Evolutionary conservation across 1,284 basidiomycete species (phyloP).

Genomic region (Leccinum variabile): DNA sequence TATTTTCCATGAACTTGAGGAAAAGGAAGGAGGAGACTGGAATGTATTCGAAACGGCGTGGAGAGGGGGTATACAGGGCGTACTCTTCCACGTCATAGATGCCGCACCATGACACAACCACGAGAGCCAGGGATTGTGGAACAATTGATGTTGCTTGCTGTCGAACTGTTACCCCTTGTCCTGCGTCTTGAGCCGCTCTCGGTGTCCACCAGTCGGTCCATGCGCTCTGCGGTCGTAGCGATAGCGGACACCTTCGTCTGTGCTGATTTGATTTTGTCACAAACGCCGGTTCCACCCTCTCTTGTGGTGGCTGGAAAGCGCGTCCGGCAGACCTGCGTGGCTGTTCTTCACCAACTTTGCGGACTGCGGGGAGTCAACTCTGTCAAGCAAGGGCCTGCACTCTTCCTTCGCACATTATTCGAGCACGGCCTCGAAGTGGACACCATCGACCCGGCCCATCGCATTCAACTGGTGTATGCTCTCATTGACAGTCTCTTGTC

Average conservation of each 20-base stretch:
- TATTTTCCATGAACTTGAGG: conserved; percentile 49
- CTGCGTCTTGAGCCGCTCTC: conserved; percentile 46
- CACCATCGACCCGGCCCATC: conserved; percentile 53
- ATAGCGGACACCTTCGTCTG: conserved; percentile 58
- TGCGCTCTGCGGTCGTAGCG: conserved; percentile 44
- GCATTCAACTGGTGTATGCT: conserved; percentile 53
- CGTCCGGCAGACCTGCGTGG: conserved; percentile 50
- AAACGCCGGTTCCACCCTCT: conserved; percentile 28
- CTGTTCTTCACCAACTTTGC: conserved; percentile 46
- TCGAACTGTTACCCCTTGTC: conserved; percentile 56
- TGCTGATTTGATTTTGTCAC: conserved; percentile 46
- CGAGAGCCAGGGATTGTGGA: conserved; percentile 46
- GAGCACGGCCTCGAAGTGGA: conserved; percentile 42
- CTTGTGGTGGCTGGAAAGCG: conserved; percentile 14
- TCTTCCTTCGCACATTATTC: conserved; percentile 57
- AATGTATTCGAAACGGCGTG: conserved; percentile 55
- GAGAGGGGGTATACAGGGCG: conserved; percentile 55
- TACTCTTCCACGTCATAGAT: conserved; percentile 56
- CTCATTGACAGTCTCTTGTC: conserved; percentile 61
- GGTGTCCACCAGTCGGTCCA: conserved; percentile 48
- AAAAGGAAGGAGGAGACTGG: conserved; percentile 52
- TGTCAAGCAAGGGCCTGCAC: conserved; percentile 39
- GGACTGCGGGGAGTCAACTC: conserved; percentile 39
- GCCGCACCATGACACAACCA: conserved; percentile 39
- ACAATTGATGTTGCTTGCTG: conserved; percentile 52